These are phyloP conservation scores for Vitis hybrid DNA, from an alignment of 177 flowering plant genomes.

Conservation along the genomic window DNA sequence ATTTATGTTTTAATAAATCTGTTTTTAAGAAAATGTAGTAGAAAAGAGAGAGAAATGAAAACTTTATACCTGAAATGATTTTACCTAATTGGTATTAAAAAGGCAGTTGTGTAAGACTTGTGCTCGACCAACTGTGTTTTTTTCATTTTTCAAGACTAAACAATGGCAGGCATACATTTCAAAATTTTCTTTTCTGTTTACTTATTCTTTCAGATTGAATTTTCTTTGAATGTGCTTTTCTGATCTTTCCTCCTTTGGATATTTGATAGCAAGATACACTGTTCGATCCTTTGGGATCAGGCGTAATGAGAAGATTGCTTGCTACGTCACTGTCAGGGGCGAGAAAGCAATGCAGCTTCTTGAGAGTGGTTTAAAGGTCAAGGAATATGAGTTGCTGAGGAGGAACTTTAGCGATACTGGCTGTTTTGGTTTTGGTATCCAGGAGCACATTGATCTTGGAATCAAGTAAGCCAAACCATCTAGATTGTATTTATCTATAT, in stretches of 20 bases:
- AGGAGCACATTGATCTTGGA: slow-evolving; percentile 85
- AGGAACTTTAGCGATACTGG: slow-evolving; percentile 79
- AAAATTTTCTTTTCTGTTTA: background rate
- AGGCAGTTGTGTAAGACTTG: too few species aligned
- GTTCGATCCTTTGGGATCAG: slow-evolving; percentile 68
- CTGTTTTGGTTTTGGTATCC: slow-evolving; percentile 80
- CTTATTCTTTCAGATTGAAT: background rate
- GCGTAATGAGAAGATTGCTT: slow-evolving; percentile 68
- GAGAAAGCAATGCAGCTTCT: slow-evolving; percentile 70
- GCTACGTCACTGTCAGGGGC: slow-evolving; percentile 65
- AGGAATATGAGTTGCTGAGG: slow-evolving; percentile 64
- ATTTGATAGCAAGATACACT: slow-evolving; percentile 54
- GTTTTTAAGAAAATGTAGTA: too few species aligned
- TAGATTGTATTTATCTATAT: background rate
- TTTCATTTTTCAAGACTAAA: background rate
- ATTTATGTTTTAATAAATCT: too few species aligned
- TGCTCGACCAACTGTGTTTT: too few species aligned
- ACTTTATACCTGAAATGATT: too few species aligned
- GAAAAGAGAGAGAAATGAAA: too few species aligned
- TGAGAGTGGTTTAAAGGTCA: slow-evolving; percentile 74
- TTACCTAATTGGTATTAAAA: too few species aligned
- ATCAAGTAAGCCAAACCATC: slow-evolving; percentile 55
- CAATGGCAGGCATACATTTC: background rate
- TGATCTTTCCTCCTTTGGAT: background rate
- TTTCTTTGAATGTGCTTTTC: background rate